Conservation (phyloP, 2,329 filamentous ascomycete genomes). For the Pestalotiopsis sp. region DNA sequence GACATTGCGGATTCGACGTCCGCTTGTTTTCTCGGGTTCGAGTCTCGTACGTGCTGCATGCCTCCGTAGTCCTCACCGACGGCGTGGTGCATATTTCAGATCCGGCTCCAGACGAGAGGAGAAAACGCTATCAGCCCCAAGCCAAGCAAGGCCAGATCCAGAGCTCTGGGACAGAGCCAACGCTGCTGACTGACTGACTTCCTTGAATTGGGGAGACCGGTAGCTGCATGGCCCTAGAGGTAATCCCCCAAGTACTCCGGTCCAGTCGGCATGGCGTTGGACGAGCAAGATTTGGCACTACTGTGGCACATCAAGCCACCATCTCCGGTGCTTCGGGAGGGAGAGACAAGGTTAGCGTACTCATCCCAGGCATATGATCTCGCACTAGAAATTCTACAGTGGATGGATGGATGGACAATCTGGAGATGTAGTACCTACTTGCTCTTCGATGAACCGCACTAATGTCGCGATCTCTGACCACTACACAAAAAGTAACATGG, state of each 20-base stretch:
- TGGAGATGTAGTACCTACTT: no score
- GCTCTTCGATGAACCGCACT: no score
- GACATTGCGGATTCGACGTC: neutral
- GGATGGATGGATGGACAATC: no score
- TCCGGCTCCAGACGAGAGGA: neutral
- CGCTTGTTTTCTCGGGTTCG: neutral
- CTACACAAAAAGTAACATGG: no score
- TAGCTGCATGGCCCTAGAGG: slow-evolving; percentile 21
- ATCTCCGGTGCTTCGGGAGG: neutral
- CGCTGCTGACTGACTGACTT: neutral
- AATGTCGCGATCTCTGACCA: no score
- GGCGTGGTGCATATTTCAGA: neutral
- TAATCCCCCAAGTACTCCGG: slow-evolving; percentile 16
- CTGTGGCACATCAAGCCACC: slow-evolving; percentile 6
- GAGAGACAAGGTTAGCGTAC: neutral
- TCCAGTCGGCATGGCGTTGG: slow-evolving; percentile 9
- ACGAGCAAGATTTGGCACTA: slow-evolving; percentile 2
- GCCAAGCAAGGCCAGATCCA: neutral
- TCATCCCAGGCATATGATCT: neutral
- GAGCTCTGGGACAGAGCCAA: neutral
- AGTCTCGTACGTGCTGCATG: neutral
- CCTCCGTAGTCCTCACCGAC: neutral
- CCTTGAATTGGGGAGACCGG: slow-evolving; percentile 20
- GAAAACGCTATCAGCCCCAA: neutral
- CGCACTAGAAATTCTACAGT: no score